phyloP scores from a whole-genome alignment of 371 early-diverging fungal species.

The Rhizopus microsporus region DNA sequence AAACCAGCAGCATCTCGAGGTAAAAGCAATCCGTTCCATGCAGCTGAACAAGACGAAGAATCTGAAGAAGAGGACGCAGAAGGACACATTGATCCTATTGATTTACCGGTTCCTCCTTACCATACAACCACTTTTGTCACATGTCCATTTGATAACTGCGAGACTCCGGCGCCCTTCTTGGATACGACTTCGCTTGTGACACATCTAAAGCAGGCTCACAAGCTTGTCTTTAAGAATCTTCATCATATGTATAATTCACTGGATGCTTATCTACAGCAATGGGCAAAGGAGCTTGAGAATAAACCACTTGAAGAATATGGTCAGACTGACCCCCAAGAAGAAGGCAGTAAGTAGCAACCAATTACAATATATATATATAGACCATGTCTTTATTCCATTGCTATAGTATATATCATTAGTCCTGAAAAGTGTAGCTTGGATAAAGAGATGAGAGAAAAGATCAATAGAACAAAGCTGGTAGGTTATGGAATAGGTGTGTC shows the following conservation, averaged over 20 bases:
- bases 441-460: conserved; percentile 67
- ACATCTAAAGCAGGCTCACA: conserved; percentile 71
- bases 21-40: conserved; percentile 16
- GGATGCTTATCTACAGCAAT: conserved; percentile 74
- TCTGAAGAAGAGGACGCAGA: conserved; percentile 52
- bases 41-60: conserved; percentile 45
- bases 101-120: conserved; percentile 58
- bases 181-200: conserved; percentile 66
- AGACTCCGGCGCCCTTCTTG: conserved; percentile 55
- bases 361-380: background rate
- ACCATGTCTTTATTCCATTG: background rate
- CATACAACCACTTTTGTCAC: conserved; percentile 60
- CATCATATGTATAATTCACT: conserved; percentile 82
- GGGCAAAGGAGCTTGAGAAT: conserved; percentile 57
- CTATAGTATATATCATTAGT: conserved; percentile 61
- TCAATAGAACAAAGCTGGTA: conserved; percentile 76
- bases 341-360: conserved; percentile 12
- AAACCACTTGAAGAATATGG: conserved; percentile 37
- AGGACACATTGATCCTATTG: conserved; percentile 47
- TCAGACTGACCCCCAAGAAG: conserved; percentile 21
- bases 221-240: conserved; percentile 68
- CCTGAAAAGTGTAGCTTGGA: conserved; percentile 64
- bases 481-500: background rate
- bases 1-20: background rate
- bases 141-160: conserved; percentile 57